Evolutionary conservation across 441 rosid genomes (phyloP), one percentile per base, ranked within the genome.

Genomic region (Kokia cookei): DNA sequence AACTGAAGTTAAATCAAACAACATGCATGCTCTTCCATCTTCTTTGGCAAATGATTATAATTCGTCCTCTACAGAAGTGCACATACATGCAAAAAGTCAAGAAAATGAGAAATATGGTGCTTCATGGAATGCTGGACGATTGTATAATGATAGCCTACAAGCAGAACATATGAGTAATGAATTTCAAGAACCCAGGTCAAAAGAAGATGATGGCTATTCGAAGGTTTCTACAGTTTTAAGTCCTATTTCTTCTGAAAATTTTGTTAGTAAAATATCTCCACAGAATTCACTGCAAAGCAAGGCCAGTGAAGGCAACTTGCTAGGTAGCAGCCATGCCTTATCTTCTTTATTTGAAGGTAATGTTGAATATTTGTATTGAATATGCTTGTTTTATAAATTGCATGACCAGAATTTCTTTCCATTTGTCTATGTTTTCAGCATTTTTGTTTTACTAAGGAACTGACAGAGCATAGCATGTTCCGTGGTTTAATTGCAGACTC

Each of bases 401-500:
- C 45, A 65, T 64, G 19, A 54, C 11, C 14, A 47, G 22, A 4
- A 11, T 53, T 53, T 54, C 54, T 40, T 37, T 54, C 64, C 26
- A 65, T 15, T 37, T 50, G 19, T 26, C 19, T 27, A 48, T 48
- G 24, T 65, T 55, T 61, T 62, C 57, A 37, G 71, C 27, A 19
- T 57, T 45, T 19, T 83, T n/a, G 22, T 73, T 70, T 17, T 45
- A 55, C 58, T 77, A 29, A 78, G 65, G 58, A 65, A 57, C 74
- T 77, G 76, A 76, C 69, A 15, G 50, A 67, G 35, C 3, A 14
- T 45, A 24, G 7, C 70, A 0, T 75, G 26, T 83, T 76, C 48
- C 63, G 65, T 47, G 72, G 63, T 69, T 74, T 81, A 75, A 77
- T 88, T 81, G 76, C 73, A 82, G 90, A 84, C 59, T 81, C 78